Base-by-base conservation (phyloP, 2,329 filamentous ascomycete genomes). In the Aureobasidium sp. region DNA sequence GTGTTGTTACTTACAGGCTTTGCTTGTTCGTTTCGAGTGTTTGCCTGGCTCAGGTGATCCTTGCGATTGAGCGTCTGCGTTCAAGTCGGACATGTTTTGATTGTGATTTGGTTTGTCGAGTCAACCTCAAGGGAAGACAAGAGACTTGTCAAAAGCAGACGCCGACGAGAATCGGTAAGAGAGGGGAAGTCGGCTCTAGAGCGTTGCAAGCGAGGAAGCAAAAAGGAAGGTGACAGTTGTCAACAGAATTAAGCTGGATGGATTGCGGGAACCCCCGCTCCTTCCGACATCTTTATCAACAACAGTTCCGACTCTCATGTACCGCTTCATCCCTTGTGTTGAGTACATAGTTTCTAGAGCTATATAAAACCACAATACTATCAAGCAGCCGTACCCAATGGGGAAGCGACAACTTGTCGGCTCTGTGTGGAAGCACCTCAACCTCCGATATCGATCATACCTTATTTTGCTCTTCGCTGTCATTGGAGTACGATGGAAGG, bases 11-110 rank as follows among this genome's bases (percentile, higher is more conserved):
- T 5, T 34, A 61, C 62, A 61, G 9, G 55, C 48, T 37, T 61
- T 61, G 46, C 62, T 55, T 15, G 55, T 64, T 34, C 62, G 34
- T 34, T 64, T 62, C 15, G 27, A n/a, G 4, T 50, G 44, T 26
- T 60, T 50, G 26, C 23, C 13, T 26, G 57, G 42, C n/a, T 42
- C 57, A 8, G 57, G 57, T 10, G 57, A 60, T 32, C 44, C 44
- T 13, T 39, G 56, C n/a, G 56, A 48, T 20, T 23, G 56, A 7
- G 44, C 20, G 17, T 60, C 57, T 60, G 44, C 12, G 20, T 32
- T 51, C 46, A 46, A 26, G 23, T 60, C 57, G 10, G 57, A 51
- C 57, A 60, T 60, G 12, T 15, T 60, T n/a, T 20, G 20, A 20
- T 9, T 23, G 46, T 13, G 20, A 20, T 20, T 20, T 20, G 50